Conservation (phyloP, 371 early-diverging fungal genomes). For the Mucor velutinosus region DNA sequence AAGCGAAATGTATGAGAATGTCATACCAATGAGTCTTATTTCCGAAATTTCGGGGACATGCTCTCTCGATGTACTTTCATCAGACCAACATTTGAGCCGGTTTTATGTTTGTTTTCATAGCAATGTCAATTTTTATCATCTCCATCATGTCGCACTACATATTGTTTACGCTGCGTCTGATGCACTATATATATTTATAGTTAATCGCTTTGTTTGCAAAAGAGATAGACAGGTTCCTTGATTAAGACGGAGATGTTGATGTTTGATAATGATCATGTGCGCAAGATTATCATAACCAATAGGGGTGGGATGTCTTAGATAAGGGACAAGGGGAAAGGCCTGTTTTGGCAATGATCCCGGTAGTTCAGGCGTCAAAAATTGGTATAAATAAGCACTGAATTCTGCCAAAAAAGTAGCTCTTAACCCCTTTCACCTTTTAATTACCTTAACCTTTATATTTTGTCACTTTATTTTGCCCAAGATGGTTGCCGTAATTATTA, state of each 20-base stretch:
- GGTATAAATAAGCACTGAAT: not conserved
- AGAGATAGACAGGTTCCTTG: not conserved
- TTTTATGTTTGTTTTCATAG: no score
- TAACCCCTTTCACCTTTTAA: not conserved
- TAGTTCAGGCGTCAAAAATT: not conserved
- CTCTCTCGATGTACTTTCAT: not conserved
- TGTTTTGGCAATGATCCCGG: not conserved
- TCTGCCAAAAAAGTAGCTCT: not conserved
- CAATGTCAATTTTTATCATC: no score
- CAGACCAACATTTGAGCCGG: no score
- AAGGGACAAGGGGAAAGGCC: not conserved
- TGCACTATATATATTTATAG: no score
- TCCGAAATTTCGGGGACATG: not conserved
- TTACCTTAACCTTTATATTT: not conserved
- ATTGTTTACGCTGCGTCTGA: not conserved
- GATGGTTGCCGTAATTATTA: constrained; percentile 18
- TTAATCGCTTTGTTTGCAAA: no score
- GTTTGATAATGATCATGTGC: constrained; percentile 7
- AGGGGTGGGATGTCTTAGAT: not conserved
- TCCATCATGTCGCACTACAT: not conserved
- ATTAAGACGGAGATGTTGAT: not conserved
- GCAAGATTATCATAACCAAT: not conserved
- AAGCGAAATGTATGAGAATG: not conserved
- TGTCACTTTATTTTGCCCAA: constrained; percentile 8
- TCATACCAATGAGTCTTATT: not conserved